Evolutionary conservation across 306 rosid genomes (phyloP), one percentile per base, ranked within the genome.

Genomic region (Quercus alba): DNA sequence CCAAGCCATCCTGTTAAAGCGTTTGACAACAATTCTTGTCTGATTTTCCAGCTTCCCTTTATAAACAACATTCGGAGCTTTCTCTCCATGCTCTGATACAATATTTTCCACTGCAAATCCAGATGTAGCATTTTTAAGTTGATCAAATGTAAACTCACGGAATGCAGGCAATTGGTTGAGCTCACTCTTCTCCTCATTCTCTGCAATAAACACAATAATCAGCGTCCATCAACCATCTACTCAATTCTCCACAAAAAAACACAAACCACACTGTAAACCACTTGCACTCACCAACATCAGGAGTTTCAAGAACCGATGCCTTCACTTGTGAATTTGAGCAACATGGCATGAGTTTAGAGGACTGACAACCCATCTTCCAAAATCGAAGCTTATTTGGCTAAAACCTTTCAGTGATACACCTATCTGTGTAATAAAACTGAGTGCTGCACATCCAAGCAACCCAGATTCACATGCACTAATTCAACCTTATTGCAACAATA

Each of bases 41-140:
- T 93, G 97, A 89, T 87, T 93, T 81, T 89, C 96, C 76, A 87
- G 87, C 84, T 93, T 93, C 82, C 97, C 97, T 82, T 82, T 93
- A 81, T 90, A 93, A 75, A 93, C 97, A 85, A 93, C 88, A 82
- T 93, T 93, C 11, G 97, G 96, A 81, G 96, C 97, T 78, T 88
- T 93, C 88, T 93, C 94, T 63, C 94, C 97, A 76, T 90, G 97
- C 82, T 93, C 97, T 54, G 96, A 93, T 64, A 89, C 95, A 82
- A 93, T 93, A 77, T 90, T 90, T 82, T 90, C 97, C 51, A 89
- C 97, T 35, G 96, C 91, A 80, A 93, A 92, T 75, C 96, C 92
- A 73, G 97, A 93, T 68, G 96, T 93, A 11, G 97, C 96, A 69
- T 89, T 93, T 86, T 88, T 90, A 5, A 93, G 96, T 56, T 88